A percentile compares a stretch with the other conserved stretches of the same genome.
phyloP scores from a whole-genome alignment of 1,284 basidiomycete species.

The Fomitiporia mediterranea region DNA sequence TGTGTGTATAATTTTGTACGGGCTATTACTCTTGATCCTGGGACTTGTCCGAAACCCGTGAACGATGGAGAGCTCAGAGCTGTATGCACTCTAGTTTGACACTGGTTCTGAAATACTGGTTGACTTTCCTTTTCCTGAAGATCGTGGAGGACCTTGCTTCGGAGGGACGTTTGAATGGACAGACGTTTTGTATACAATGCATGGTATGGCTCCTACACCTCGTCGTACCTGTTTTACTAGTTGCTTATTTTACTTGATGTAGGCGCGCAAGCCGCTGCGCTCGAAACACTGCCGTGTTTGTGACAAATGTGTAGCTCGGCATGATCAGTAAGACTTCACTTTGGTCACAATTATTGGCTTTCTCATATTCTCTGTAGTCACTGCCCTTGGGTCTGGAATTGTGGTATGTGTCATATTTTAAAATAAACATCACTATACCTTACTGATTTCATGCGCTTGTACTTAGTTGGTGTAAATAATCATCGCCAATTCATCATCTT shows the following conservation, averaged over 20 bases:
- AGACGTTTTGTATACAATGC: constrained; percentile 93
- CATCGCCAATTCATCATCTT: constrained; percentile 95
- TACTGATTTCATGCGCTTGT: constrained; percentile 7
- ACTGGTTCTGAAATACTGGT: constrained; percentile 3
- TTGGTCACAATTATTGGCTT: neutral
- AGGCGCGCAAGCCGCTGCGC: constrained; percentile 86
- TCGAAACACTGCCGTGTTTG: constrained; percentile 96
- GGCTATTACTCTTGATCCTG: constrained; percentile 84
- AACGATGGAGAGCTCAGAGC: constrained; percentile 81
- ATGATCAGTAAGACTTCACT: constrained; percentile 83
- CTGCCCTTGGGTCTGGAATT: constrained; percentile 99
- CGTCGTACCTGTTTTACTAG: neutral
- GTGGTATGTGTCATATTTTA: constrained; percentile 54
- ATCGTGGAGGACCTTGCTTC: constrained; percentile 87
- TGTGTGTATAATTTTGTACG: constrained; percentile 91
- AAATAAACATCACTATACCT: neutral
- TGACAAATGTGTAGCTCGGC: constrained; percentile 83
- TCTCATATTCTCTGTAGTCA: constrained; percentile 50
- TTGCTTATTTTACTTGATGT: constrained; percentile 1
- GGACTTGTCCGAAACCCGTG: constrained; percentile 77
- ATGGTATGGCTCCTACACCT: constrained; percentile 51
- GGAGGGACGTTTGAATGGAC: constrained; percentile 85
- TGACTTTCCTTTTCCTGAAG: constrained; percentile 35
- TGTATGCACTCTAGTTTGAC: constrained; percentile 37
- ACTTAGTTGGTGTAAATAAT: constrained; percentile 85